These are phyloP conservation scores for Candida vaughaniae DNA, from an alignment of 805 yeast genomes.

Conservation along the genomic window DNA sequence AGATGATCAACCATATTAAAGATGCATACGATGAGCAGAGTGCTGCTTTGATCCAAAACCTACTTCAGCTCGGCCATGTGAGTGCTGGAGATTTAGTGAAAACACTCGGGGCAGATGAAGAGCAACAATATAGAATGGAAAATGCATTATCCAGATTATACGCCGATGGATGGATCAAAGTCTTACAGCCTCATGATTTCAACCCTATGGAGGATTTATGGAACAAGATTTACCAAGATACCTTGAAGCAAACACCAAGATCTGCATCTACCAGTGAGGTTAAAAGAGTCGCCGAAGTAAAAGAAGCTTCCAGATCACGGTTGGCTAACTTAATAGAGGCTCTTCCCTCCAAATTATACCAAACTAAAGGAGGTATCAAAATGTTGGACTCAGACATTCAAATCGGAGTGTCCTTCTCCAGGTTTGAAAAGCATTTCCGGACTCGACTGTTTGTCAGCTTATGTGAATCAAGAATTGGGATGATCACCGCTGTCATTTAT, in stretches of 20 bases:
- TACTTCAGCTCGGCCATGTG: slow-evolving; percentile 68
- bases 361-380: slow-evolving; percentile 31
- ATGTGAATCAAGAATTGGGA: slow-evolving; percentile 69
- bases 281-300: slow-evolving; percentile 55
- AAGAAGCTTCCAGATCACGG: slow-evolving; percentile 47
- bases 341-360: slow-evolving; percentile 24
- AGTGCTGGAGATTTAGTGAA: slow-evolving; percentile 48
- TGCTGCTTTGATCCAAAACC: slow-evolving; percentile 67
- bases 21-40: slow-evolving; percentile 40
- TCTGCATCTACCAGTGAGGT: slow-evolving; percentile 37
- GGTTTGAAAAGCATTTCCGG: slow-evolving; percentile 68
- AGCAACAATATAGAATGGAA: slow-evolving; percentile 13
- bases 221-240: slow-evolving; percentile 35
- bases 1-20: slow-evolving; percentile 57
- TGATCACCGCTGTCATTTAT: slow-evolving; percentile 64
- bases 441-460: slow-evolving; percentile 60
- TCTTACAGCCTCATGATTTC: slow-evolving; percentile 30
- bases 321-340: slow-evolving; percentile 33
- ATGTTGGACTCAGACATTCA: slow-evolving; percentile 51
- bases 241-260: slow-evolving; percentile 35
- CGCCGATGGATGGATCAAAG: slow-evolving; percentile 36
- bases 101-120: slow-evolving; percentile 18
- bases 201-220: slow-evolving; percentile 40
- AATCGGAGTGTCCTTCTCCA: slow-evolving; percentile 59
- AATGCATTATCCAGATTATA: slow-evolving; percentile 23